Evolutionary conservation across 2,329 filamentous ascomycete species (phyloP), one percentile per base, ranked within the genome.

Genomic region (Aureobasidium pullulans): DNA sequence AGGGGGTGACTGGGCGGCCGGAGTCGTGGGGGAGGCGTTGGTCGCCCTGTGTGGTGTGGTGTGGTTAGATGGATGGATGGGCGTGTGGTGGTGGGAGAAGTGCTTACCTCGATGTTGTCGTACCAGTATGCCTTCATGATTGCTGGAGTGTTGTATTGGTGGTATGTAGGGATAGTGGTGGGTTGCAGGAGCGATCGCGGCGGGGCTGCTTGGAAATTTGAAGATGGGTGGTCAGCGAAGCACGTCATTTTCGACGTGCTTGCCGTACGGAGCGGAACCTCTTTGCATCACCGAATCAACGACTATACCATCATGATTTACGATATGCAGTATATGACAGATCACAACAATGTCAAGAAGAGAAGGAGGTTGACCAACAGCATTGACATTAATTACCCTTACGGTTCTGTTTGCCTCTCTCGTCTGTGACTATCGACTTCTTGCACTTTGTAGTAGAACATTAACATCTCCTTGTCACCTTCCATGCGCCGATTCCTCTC

Each of bases 1-100:
- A 77, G 50, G 81, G 74, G 59, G 81, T 76, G 60, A 96, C 83
- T 40, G 79, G 70, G 65, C 84, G 84, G 68, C 90, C 89, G 19
- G 90, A 95, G 77, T 96, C 87, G 77, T 99, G 94, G 57, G 89
- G 83, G 44, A 88, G 83, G 71, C 94, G 91, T 77, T 96, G 94
- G 81, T 99, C 94, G 77, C 90, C 92, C 90, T 96, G 71, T 37
- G 15, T 32, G 4, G 32, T 31, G 15, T 32, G 6, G 15, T 36
- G n/a, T 36, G 47, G 58, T 34, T 61, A 39, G 65, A 49, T 65
- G 62, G 43, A 54, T 37, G 53, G 57, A 46, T 44, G 46, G 34
- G 62, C 23, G 44, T 23, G 50, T 56, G 39, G 48, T 23, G 15
- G 42, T 36, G 31, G 44, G 40, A 44, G 46, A 42, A 34, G 44